A percentile compares a stretch with the other conserved stretches of the same genome.
These are phyloP conservation scores for Reticulascus tulasneorum DNA, from an alignment of 2,329 filamentous ascomycete species.

Conservation along the genomic window DNA sequence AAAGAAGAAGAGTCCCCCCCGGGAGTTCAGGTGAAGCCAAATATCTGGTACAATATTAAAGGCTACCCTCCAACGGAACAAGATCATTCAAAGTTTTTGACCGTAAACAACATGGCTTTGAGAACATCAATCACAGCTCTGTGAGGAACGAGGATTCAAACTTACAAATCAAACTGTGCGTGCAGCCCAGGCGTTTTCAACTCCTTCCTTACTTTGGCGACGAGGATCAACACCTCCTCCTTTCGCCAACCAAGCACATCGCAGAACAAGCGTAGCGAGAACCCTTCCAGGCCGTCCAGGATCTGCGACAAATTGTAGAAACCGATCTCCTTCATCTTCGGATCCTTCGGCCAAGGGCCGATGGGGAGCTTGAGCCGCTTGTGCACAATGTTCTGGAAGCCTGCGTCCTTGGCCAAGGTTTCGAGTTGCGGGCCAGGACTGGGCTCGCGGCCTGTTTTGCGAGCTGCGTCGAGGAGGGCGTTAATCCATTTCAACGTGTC, in stretches of 20 bases:
- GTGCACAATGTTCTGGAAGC: conserved; percentile 31
- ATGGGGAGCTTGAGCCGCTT: conserved; percentile 28
- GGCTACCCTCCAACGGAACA: too few relatives aligned
- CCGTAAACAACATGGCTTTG: conserved; percentile 14
- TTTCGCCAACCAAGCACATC: conserved; percentile 22
- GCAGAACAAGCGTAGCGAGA: conserved; percentile 23
- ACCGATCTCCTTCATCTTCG: conserved; percentile 18
- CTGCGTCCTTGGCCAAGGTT: conserved; percentile 26
- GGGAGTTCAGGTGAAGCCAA: too few relatives aligned
- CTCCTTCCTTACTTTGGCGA: conserved; percentile 23
- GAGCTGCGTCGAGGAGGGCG: conserved; percentile 13
- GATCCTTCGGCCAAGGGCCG: conserved; percentile 25
- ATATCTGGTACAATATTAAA: too few relatives aligned
- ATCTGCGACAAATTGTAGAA: conserved; percentile 11
- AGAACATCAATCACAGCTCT: not conserved
- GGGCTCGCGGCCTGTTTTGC: conserved; percentile 17
- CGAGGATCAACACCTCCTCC: conserved; percentile 22
- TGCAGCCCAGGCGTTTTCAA: conserved; percentile 23
- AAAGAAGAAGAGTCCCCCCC: too few relatives aligned
- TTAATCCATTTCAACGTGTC: conserved; percentile 17
- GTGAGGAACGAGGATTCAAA: not conserved
- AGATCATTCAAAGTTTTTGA: too few relatives aligned
- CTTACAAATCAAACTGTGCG: conserved; percentile 19
- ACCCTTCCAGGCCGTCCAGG: conserved; percentile 18
- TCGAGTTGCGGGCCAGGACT: conserved; percentile 18